Percentiles rank a stretch among this genome's conserved stretches.
phyloP scores from a whole-genome alignment of 1,284 basidiomycete genomes.

The Wolfiporia cocos region DNA sequence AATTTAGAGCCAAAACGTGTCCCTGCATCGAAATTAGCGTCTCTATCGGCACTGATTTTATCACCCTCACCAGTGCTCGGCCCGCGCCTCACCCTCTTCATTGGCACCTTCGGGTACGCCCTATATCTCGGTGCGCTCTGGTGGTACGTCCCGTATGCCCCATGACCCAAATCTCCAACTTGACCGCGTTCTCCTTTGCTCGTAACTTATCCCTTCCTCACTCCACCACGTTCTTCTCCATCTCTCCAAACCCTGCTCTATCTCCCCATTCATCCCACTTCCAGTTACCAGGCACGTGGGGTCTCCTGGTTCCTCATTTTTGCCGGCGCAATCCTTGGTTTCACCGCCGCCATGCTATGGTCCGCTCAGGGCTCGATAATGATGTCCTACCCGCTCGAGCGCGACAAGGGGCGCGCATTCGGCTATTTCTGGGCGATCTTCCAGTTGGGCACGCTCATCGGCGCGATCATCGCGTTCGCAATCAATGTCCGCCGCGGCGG shows the following conservation, averaged over 20 bases:
- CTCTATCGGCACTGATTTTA: no score
- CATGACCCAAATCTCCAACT: no score
- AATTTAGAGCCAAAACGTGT: no score
- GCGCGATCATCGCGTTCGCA: conserved; percentile 42
- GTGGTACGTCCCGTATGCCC: no score
- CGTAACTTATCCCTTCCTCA: no score
- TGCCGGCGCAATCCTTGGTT: conserved; percentile 49
- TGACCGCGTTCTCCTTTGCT: no score
- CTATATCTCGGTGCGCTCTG: conserved; percentile 44
- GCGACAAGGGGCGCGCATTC: conserved; percentile 45
- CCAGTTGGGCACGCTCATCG: conserved; percentile 46
- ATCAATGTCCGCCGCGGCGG: conserved; percentile 31
- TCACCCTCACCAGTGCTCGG: conserved; percentile 34
- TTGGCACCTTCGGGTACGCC: conserved; percentile 41
- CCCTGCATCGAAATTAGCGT: no score
- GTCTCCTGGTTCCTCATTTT: conserved; percentile 42
- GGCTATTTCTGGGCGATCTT: conserved; percentile 52
- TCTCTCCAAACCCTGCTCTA: no score
- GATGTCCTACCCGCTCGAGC: conserved; percentile 51
- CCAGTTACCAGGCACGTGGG: conserved; percentile 30
- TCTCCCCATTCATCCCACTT: no score
- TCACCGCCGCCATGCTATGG: conserved; percentile 54
- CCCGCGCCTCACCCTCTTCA: conserved; percentile 36
- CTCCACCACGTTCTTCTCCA: no score
- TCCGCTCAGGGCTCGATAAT: conserved; percentile 52